These are phyloP conservation scores for Candida piceae DNA, from an alignment of 805 yeast species.

Conservation along the genomic window DNA sequence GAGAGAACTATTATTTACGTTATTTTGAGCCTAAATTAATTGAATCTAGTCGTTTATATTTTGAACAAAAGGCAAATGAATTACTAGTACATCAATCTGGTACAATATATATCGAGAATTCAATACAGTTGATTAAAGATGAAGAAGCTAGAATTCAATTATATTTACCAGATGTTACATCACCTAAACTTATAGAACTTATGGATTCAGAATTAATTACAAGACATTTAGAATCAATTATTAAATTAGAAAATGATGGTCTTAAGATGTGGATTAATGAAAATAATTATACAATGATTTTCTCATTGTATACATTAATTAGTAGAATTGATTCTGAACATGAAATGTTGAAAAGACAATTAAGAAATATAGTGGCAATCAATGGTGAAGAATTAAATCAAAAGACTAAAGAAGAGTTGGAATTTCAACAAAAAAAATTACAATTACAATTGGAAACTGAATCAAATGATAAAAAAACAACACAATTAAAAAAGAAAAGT, in stretches of 20 bases:
- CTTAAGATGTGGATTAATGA: conserved; percentile 51
- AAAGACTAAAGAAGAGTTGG: conserved; percentile 21
- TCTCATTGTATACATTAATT: conserved; percentile 44
- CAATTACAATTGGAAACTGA: conserved; percentile 10
- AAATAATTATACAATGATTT: conserved; percentile 38
- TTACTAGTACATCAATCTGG: conserved; percentile 44
- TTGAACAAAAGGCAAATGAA: conserved; percentile 40
- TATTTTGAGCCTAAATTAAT: conserved; percentile 66
- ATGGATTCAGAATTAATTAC: conserved; percentile 58
- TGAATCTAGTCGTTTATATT: conserved; percentile 50
- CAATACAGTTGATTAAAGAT: conserved; percentile 49
- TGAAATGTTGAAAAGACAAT: conserved; percentile 42
- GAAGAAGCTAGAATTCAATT: conserved; percentile 55
- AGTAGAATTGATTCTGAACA: conserved; percentile 50
- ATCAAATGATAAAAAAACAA: conserved; percentile 7
- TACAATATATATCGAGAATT: conserved; percentile 46
- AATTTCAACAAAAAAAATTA: conserved; percentile 14
- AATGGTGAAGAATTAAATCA: conserved; percentile 40
- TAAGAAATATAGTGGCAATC: conserved; percentile 40
- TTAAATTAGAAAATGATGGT: conserved; percentile 51
- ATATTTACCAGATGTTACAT: conserved; percentile 50
- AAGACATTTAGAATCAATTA: conserved; percentile 49
- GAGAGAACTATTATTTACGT: conserved; percentile 58
- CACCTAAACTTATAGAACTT: conserved; percentile 47
- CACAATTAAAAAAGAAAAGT: conserved; percentile 16